Conservation (phyloP, 2,329 filamentous ascomycete species). For the Basipetospora chlamydospora region DNA sequence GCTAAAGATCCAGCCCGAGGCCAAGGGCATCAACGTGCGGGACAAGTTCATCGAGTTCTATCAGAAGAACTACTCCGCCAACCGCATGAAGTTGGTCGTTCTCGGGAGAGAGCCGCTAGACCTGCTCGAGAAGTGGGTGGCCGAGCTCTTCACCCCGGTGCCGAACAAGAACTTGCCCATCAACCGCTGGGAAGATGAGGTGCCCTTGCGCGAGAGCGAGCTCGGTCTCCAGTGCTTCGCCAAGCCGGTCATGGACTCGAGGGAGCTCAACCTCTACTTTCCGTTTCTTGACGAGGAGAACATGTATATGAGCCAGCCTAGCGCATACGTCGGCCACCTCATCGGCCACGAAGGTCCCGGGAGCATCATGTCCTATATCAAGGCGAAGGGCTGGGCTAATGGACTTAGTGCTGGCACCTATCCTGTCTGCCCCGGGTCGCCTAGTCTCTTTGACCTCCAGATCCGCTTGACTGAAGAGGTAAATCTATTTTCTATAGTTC, state of each 20-base stretch:
- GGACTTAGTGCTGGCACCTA: constrained; percentile 64
- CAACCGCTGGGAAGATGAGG: constrained; percentile 38
- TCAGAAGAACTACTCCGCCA: constrained; percentile 78
- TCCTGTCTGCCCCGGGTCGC: constrained; percentile 60
- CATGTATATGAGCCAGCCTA: constrained; percentile 66
- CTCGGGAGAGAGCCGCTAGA: constrained; percentile 72
- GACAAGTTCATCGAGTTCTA: constrained; percentile 91
- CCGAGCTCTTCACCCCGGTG: constrained; percentile 67
- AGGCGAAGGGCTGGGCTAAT: constrained; percentile 81
- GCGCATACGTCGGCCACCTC: constrained; percentile 73
- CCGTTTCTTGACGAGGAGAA: constrained; percentile 74
- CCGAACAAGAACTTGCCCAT: constrained; percentile 64
- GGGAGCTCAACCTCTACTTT: constrained; percentile 67
- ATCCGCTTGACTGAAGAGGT: constrained; percentile 74
- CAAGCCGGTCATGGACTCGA: constrained; percentile 81
- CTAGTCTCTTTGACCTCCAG: constrained; percentile 65
- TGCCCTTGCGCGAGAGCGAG: constrained; percentile 32
- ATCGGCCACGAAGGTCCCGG: constrained; percentile 88
- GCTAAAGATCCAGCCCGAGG: constrained; percentile 68
- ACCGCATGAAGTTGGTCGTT: constrained; percentile 83
- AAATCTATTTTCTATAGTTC: constrained; percentile 5
- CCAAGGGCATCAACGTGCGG: constrained; percentile 67
- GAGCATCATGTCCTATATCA: constrained; percentile 80
- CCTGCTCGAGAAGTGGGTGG: constrained; percentile 68
- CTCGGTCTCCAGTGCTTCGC: constrained; percentile 62